phyloP scores from a whole-genome alignment of 352 stramenopile species.

The Elongisporangium prolatum region DNA sequence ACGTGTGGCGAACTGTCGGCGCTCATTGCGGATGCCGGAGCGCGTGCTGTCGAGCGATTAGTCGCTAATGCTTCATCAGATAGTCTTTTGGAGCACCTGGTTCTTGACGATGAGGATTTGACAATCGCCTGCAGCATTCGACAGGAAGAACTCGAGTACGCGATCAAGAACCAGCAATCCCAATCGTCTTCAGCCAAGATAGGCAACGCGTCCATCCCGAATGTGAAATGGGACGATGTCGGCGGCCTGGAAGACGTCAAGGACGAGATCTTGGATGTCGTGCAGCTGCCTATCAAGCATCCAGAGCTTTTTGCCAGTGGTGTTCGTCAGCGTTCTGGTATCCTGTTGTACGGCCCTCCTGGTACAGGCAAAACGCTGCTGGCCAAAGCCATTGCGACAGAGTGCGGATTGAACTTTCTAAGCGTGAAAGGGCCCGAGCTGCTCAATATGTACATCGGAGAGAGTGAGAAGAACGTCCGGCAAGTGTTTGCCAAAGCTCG shows the following conservation, averaged over 20 bases:
- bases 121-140: slow-evolving; percentile 22
- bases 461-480: slow-evolving; percentile 96
- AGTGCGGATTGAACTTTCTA: slow-evolving; percentile 95
- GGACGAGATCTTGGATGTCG: slow-evolving; percentile 91
- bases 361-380: slow-evolving; percentile 94
- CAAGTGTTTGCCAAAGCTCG: slow-evolving; percentile 90
- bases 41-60: slow-evolving; percentile 43
- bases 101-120: slow-evolving; percentile 11
- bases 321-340: slow-evolving; percentile 74
- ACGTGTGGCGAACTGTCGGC: slow-evolving; percentile 71
- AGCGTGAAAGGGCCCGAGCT: slow-evolving; percentile 95
- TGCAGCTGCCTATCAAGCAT: slow-evolving; percentile 81
- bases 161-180: slow-evolving; percentile 62
- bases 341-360: slow-evolving; percentile 78
- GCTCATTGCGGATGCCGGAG: slow-evolving; percentile 57
- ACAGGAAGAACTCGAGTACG: slow-evolving; percentile 38
- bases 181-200: slow-evolving; percentile 61
- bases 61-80: slow-evolving; percentile 11
- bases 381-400: slow-evolving; percentile 93
- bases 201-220: slow-evolving; percentile 81
- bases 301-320: slow-evolving; percentile 77
- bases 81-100: slow-evolving; percentile 10
- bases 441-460: slow-evolving; percentile 97
- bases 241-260: slow-evolving; percentile 99
- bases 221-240: slow-evolving; percentile 98